Evolutionary conservation across 345 rosid species (phyloP).

Genomic region (Ceriops decandra): DNA sequence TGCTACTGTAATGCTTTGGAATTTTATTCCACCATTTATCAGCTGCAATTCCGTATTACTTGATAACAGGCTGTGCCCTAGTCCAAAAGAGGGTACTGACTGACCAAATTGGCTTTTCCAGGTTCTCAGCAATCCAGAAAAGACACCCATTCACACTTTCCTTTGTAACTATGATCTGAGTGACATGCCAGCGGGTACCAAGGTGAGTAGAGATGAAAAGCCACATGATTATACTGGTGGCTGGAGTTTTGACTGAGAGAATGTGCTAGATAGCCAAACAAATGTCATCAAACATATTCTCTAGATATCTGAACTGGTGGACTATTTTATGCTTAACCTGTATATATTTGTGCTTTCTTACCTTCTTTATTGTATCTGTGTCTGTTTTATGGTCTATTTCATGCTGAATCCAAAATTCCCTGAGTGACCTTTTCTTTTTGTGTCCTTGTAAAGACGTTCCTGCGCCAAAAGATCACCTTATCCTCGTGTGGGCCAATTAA

Average conservation of each 20-base stretch:
- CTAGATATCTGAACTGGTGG: background rate
- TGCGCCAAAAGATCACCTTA: slow-evolving; percentile 85
- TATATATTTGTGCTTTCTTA: background rate
- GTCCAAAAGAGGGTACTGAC: background rate
- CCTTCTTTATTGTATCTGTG: background rate
- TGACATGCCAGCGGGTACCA: slow-evolving; percentile 92
- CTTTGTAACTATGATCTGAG: slow-evolving; percentile 89
- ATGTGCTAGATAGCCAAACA: background rate
- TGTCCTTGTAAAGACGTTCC: slow-evolving; percentile 53
- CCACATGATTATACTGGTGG: background rate
- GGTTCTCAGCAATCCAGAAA: slow-evolving; percentile 99
- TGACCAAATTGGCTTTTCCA: slow-evolving; percentile 28
- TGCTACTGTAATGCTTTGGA: background rate
- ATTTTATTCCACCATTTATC: background rate
- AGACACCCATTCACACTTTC: slow-evolving; percentile 93
- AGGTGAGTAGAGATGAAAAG: slow-evolving; percentile 37
- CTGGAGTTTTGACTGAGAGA: background rate
- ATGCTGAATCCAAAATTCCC: background rate
- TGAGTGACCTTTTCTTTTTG: slow-evolving; percentile 1
- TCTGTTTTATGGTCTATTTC: background rate
- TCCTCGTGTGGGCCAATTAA: slow-evolving; percentile 41
- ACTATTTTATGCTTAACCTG: background rate
- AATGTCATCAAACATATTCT: background rate
- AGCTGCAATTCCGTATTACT: background rate
- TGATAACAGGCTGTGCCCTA: background rate